These are phyloP conservation scores for Rhazya stricta DNA, from an alignment of 257 asterid genomes.

Conservation along the genomic window DNA sequence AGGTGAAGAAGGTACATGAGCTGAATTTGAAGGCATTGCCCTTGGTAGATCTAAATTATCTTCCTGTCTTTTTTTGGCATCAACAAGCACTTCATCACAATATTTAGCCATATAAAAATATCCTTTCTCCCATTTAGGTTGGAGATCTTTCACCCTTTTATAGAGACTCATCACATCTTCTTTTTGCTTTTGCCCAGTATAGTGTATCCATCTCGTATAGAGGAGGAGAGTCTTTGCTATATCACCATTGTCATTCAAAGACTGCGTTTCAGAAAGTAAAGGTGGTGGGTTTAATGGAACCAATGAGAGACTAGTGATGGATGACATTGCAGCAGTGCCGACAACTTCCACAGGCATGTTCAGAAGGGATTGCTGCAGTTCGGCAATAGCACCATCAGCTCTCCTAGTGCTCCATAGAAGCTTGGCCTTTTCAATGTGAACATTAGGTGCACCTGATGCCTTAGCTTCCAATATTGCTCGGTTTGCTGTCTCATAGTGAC, in stretches of 20 bases:
- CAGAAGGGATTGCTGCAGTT: constrained; percentile 91
- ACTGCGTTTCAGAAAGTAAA: constrained; percentile 47
- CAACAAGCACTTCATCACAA: constrained; percentile 89
- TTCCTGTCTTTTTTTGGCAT: constrained; percentile 94
- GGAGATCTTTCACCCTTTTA: constrained; percentile 87
- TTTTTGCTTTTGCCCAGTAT: constrained; percentile 94
- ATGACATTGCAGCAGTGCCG: constrained; percentile 79
- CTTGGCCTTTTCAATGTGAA: constrained; percentile 95
- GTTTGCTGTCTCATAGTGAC: constrained; percentile 93
- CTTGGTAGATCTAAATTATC: constrained; percentile 47
- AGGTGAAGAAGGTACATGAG: constrained; percentile 41
- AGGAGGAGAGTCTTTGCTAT: constrained; percentile 90
- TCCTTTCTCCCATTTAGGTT: constrained; percentile 97
- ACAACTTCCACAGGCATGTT: constrained; percentile 80
- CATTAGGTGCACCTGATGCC: constrained; percentile 75
- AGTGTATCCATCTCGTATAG: constrained; percentile 92
- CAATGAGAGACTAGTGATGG: constrained; percentile 79
- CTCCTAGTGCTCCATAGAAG: constrained; percentile 93
- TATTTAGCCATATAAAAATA: constrained; percentile 92
- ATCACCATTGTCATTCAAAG: constrained; percentile 52
- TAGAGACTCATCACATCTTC: constrained; percentile 85
- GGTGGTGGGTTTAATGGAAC: constrained; percentile 78
- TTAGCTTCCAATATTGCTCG: constrained; percentile 94
- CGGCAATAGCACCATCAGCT: constrained; percentile 96
- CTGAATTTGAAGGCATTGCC: constrained; percentile 42